Evolutionary conservation across 2,329 filamentous ascomycete species (phyloP), one percentile per base, ranked within the genome.

Genomic region (Arthroderma sp.): DNA sequence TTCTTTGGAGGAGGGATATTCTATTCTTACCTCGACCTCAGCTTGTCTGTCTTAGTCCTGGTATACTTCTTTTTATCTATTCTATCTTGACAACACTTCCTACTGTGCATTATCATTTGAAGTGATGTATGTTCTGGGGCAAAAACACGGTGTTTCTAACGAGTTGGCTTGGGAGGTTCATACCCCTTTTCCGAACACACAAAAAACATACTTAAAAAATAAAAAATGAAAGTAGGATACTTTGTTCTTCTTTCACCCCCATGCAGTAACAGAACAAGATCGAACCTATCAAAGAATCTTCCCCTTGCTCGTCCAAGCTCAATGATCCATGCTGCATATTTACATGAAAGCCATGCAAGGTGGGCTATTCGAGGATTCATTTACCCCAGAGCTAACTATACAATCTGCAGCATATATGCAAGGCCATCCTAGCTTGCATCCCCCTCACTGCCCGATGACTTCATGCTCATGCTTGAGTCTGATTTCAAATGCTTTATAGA

Each of bases 181-280:
- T 51, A 51, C 47, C 25, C 47, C 28, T 13, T 31, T 51, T 51
- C 15, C 5, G 7, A 23, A 49, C 5, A 49, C 3, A 25, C 15
- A 49, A 9, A 49, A 1, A 31, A 25, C 13, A 49, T 8, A 49
- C n/a, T 25, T 5, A 31, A n/a, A 15, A 51, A 31, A 51, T 23
- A 49, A 49, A 51, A 51, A 51, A 51, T 51, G 47, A 51, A 51
- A 51, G 47, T 51, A 51, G 47, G 15, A 51, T 51, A 13, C 47
- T 51, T 51, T 33, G 47, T 51, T 51, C 47, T 51, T 51, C 47
- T 51, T 51, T 51, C 47, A 51, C 47, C 15, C 15, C 15, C 15
- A 7, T 51, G 15, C n/a, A 31, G 23, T 15, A 51, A 2, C n/a
- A 25, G n/a, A n/a, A n/a, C n/a, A n/a, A n/a, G n/a, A n/a, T n/a